These are phyloP conservation scores for Sporothrix euskadiensis DNA, from an alignment of 2,329 filamentous ascomycete genomes.

Conservation along the genomic window DNA sequence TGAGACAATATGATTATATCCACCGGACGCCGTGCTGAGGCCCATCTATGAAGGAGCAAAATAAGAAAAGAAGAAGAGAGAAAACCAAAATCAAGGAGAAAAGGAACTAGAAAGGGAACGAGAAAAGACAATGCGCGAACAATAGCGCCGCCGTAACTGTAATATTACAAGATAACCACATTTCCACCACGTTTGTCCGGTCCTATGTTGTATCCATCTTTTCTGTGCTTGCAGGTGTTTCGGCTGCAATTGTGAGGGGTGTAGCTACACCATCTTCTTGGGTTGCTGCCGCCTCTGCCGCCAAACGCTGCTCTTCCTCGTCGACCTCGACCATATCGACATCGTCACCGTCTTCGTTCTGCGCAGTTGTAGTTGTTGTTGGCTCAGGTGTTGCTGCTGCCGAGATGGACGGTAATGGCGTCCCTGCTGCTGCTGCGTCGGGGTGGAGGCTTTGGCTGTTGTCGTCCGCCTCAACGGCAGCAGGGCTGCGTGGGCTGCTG, in stretches of 20 bases:
- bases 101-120: neutral
- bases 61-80: neutral
- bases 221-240: conserved; percentile 38
- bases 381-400: neutral
- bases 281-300: neutral
- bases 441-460: neutral
- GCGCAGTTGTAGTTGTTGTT: neutral
- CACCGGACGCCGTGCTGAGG: conserved; percentile 15
- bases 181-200: neutral
- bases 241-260: neutral
- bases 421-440: conserved; percentile 34
- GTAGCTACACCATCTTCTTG: neutral
- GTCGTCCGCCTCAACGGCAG: neutral
- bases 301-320: neutral
- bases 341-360: conserved; percentile 50
- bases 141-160: neutral
- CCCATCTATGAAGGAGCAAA: neutral
- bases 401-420: conserved; percentile 35
- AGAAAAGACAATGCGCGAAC: neutral
- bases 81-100: neutral
- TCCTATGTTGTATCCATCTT: conserved; percentile 65
- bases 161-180: conserved; percentile 15
- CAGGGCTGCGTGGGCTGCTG: neutral
- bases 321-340: conserved; percentile 58
- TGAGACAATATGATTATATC: conserved; percentile 10